Evolutionary conservation across 306 rosid genomes (phyloP).

Genomic region (Fagus sylvatica): DNA sequence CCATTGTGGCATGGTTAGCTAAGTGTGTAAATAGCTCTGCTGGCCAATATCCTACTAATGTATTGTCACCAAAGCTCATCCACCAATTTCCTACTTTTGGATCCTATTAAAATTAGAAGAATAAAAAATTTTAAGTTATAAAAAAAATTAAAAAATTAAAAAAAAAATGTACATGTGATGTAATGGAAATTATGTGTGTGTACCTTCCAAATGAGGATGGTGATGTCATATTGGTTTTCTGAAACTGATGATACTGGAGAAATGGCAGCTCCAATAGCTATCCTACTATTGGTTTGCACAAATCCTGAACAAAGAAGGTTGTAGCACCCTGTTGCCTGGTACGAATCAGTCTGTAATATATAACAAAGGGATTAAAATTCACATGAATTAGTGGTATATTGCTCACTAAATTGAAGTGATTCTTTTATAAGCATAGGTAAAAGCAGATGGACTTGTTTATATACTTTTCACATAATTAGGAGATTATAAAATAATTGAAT

Average conservation of each 20-base stretch:
- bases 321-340: conserved; percentile 92
- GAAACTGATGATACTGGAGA: conserved; percentile 73
- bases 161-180: too few relatives aligned
- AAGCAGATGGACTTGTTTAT: too few relatives aligned
- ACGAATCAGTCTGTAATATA: conserved; percentile 67
- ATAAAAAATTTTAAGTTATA: too few relatives aligned
- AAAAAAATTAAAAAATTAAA: too few relatives aligned
- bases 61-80: conserved; percentile 83
- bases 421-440: too few relatives aligned
- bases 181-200: not conserved
- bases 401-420: not conserved
- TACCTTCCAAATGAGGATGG: conserved; percentile 96
- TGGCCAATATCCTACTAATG: conserved; percentile 93
- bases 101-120: conserved; percentile 41
- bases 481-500: too few relatives aligned
- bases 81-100: conserved; percentile 94
- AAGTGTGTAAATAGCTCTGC: conserved; percentile 86
- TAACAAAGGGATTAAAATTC: not conserved
- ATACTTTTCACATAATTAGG: too few relatives aligned
- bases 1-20: conserved; percentile 82
- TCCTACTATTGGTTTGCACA: conserved; percentile 72
- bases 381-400: not conserved
- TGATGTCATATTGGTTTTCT: conserved; percentile 66
- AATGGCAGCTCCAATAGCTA: conserved; percentile 97
- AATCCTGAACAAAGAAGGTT: conserved; percentile 89